Conservation (phyloP, 2,329 filamentous ascomycete genomes). For the Phaeosphaeriaceae sp. region DNA sequence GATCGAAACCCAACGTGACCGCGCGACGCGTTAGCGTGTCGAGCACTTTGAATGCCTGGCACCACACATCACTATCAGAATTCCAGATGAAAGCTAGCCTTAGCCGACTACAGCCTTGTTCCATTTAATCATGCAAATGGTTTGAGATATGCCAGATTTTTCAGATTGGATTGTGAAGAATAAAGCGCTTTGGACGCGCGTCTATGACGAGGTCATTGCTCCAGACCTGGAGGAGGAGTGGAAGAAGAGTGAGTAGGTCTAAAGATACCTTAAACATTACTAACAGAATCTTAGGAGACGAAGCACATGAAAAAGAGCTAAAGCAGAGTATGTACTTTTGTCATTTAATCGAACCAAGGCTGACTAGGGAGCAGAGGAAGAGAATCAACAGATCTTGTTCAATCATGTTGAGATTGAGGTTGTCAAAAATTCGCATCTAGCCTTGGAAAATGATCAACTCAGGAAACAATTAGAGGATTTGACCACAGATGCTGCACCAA, state of each 20-base stretch:
- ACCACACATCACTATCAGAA: constrained; percentile 12
- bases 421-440: constrained; percentile 32
- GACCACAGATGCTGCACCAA: neutral
- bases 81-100: neutral
- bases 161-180: constrained; percentile 38
- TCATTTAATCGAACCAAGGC: neutral
- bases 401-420: constrained; percentile 35
- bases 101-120: neutral
- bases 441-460: constrained; percentile 32
- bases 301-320: constrained; percentile 29
- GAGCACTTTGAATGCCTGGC: constrained; percentile 10
- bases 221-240: constrained; percentile 42
- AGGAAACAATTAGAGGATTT: constrained; percentile 7
- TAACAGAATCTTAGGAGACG: constrained; percentile 28
- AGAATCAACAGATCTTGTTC: constrained; percentile 34
- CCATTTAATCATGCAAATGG: neutral
- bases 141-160: constrained; percentile 34
- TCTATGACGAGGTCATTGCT: constrained; percentile 44
- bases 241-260: constrained; percentile 35
- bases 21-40: constrained; percentile 28
- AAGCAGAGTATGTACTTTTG: constrained; percentile 31
- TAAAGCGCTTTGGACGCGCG: constrained; percentile 34
- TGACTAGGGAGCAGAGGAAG: constrained; percentile 29
- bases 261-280: constrained; percentile 1
- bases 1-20: constrained; percentile 23